phyloP scores from a whole-genome alignment of 2,329 filamentous ascomycete species.

The Fonsecaea pedrosoi region DNA sequence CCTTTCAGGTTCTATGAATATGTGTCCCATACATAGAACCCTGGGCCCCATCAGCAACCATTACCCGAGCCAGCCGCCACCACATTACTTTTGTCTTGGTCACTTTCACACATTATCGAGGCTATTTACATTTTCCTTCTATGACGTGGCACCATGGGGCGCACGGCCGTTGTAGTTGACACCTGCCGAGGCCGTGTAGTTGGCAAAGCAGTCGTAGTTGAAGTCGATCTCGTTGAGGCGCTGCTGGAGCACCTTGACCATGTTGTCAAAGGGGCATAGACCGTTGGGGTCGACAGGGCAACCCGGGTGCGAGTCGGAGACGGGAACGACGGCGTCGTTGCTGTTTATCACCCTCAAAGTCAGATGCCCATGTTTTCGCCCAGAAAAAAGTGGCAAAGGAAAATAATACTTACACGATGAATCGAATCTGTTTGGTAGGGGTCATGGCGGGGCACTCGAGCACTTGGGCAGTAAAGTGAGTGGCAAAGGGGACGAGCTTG shows the following conservation, averaged over 20 bases:
- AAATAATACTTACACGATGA: conserved; percentile 16
- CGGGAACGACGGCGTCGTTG: conserved; percentile 21
- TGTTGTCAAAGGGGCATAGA: conserved; percentile 18
- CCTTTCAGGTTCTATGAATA: no score
- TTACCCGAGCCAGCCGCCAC: no score
- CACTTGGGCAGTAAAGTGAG: conserved; percentile 17
- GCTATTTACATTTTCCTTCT: neutral
- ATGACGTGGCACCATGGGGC: neutral
- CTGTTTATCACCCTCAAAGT: neutral
- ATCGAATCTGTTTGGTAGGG: conserved; percentile 12
- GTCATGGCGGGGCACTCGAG: conserved; percentile 13
- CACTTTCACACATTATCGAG: neutral
- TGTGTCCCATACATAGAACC: no score
- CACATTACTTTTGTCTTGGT: no score
- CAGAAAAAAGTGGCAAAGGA: no score
- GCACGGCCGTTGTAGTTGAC: conserved; percentile 21
- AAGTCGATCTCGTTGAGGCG: conserved; percentile 23
- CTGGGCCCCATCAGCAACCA: no score
- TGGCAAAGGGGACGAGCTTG: conserved; percentile 18
- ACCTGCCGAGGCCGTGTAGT: conserved; percentile 19
- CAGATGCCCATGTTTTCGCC: neutral
- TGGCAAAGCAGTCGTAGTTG: conserved; percentile 20
- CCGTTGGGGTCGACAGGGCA: conserved; percentile 20
- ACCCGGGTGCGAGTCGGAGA: conserved; percentile 19
- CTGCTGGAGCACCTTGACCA: conserved; percentile 18